A percentile compares a stretch with the other conserved stretches of the same genome.
phyloP scores from a whole-genome alignment of 306 rosid species.

The Dryas alaskensis region DNA sequence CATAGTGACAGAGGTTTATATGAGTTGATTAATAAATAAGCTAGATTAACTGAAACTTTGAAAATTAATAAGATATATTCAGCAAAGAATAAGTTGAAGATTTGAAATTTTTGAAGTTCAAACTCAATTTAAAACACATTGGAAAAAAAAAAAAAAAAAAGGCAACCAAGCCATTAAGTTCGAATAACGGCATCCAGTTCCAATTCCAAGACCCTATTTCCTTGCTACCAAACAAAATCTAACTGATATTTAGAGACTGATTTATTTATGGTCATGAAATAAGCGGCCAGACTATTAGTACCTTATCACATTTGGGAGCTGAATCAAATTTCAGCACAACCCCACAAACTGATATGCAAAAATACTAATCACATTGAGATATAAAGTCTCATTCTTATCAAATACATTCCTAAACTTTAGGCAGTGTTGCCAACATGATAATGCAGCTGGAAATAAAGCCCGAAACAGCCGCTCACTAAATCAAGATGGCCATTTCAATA shows the following conservation, averaged over 20 bases:
- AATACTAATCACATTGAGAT: not conserved
- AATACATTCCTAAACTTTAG: conserved; percentile 4
- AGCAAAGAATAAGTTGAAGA: not conserved
- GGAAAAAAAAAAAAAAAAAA: not conserved
- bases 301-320: not conserved
- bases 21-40: not conserved
- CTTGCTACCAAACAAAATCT: not conserved
- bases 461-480: conserved; percentile 24
- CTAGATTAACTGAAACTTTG: not conserved
- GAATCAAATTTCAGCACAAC: not conserved
- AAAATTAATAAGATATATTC: not conserved
- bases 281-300: not conserved
- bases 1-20: not conserved
- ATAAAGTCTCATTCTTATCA: not conserved
- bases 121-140: not conserved
- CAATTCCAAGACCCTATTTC: not conserved
- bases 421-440: not conserved
- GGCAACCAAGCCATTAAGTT: conserved; percentile 2
- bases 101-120: not conserved
- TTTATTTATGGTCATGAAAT: not conserved
- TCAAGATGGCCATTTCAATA: conserved; percentile 17
- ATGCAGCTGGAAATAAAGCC: conserved; percentile 17
- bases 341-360: not conserved
- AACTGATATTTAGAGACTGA: not conserved
- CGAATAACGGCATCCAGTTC: not conserved